Conservation (phyloP, 257 asterid species). For the Solanum pinnatisectum region DNA sequence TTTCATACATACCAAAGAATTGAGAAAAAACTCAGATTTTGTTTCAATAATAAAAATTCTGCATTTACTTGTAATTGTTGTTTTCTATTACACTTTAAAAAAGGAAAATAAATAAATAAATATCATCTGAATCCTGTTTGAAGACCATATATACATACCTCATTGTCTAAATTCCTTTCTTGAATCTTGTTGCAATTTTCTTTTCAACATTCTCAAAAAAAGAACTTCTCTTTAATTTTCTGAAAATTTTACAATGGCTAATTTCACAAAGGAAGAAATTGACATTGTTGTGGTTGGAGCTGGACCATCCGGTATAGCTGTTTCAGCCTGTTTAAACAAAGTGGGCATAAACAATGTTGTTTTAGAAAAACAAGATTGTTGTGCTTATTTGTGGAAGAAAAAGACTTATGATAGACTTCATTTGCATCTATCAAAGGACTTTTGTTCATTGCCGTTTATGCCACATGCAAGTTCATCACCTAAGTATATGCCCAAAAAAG, state of each 20-base stretch:
- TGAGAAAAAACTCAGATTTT: background rate
- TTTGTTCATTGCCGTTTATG: constrained; percentile 37
- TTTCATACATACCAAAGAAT: background rate
- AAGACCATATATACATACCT: background rate
- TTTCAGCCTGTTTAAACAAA: constrained; percentile 37
- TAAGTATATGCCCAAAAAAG: constrained; percentile 23
- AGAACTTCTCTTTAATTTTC: background rate
- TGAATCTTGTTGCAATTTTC: background rate
- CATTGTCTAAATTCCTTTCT: background rate
- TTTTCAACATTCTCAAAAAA: background rate
- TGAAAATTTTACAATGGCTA: background rate
- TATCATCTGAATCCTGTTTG: background rate
- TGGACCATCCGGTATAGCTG: constrained; percentile 53
- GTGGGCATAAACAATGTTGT: constrained; percentile 28
- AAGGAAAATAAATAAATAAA: background rate
- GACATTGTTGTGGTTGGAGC: constrained; percentile 34
- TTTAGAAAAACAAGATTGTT: constrained; percentile 44
- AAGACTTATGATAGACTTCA: constrained; percentile 40
- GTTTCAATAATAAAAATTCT: background rate
- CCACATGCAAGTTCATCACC: constrained; percentile 28
- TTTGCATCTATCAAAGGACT: constrained; percentile 47
- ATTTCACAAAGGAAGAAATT: constrained; percentile 1
- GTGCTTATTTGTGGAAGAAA: constrained; percentile 43
- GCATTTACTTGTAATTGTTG: background rate
- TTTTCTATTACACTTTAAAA: background rate